Evolutionary conservation across 208 protist genomes (phyloP).

Genomic region (Trichomonas vaginalis): DNA sequence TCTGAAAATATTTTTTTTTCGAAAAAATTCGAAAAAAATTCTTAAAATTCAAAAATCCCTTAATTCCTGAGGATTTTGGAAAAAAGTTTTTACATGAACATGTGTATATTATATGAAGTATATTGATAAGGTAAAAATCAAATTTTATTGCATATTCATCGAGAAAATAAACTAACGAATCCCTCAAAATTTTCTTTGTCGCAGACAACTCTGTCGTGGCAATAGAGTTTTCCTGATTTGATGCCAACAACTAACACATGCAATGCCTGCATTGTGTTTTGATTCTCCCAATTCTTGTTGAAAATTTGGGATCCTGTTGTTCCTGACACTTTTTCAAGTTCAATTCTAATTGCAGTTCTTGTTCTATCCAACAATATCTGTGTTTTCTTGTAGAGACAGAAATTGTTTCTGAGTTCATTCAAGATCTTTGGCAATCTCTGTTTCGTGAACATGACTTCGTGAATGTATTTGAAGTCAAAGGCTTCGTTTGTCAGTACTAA

Average conservation of each 20-base stretch:
- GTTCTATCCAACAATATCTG: background rate
- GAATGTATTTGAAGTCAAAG: background rate
- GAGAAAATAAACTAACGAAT: too few species aligned
- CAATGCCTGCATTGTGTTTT: background rate
- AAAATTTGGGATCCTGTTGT: background rate
- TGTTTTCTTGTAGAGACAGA: background rate
- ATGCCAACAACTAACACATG: background rate
- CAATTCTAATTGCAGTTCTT: background rate
- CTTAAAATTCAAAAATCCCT: too few species aligned
- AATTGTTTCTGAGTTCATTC: background rate
- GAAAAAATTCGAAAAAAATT: too few species aligned
- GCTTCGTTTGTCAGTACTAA: too few species aligned
- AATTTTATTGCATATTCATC: too few species aligned
- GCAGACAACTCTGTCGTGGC: background rate
- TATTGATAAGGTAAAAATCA: too few species aligned
- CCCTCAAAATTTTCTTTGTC: background rate
- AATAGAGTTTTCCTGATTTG: background rate
- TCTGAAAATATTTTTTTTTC: too few species aligned
- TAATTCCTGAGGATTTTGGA: too few species aligned
- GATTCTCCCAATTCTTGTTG: background rate
- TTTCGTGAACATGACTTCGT: background rate
- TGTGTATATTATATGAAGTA: too few species aligned
- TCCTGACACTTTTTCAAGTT: background rate
- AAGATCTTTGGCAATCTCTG: background rate
- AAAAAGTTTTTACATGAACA: too few species aligned